A percentile compares a stretch with the other conserved stretches of the same genome.
phyloP scores from a whole-genome alignment of 1,284 basidiomycete genomes.

The Puccinia sorghi region DNA sequence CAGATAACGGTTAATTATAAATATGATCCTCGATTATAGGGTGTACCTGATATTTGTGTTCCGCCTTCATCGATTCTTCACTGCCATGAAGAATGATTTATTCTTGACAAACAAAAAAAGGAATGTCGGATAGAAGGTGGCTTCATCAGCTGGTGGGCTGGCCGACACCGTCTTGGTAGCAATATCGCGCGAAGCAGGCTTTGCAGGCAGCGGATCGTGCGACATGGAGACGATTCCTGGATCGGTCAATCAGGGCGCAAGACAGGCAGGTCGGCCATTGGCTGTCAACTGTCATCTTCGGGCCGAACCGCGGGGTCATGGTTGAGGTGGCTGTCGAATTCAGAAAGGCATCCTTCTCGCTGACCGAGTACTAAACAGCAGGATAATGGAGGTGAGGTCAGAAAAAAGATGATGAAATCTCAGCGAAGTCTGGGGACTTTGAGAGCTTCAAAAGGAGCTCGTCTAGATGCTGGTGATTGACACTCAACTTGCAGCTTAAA shows the following conservation, averaged over 20 bases:
- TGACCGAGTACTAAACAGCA: neutral
- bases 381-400: neutral
- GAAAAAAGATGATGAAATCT: neutral
- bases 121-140: neutral
- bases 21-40: too few relatives aligned
- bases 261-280: conserved; percentile 60
- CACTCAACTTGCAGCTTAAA: conserved; percentile 43
- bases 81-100: too few relatives aligned
- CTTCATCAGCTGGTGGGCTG: neutral
- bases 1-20: too few relatives aligned
- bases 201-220: conserved; percentile 19
- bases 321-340: neutral
- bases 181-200: conserved; percentile 27
- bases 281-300: conserved; percentile 23
- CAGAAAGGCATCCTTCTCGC: neutral
- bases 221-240: conserved; percentile 26
- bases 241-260: conserved; percentile 58
- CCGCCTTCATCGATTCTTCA: too few relatives aligned
- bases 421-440: neutral
- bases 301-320: neutral
- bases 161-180: conserved; percentile 21
- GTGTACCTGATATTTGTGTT: too few relatives aligned
- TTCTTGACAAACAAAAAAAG: too few relatives aligned
- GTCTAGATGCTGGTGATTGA: neutral
- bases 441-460: neutral